Evolutionary conservation across 768 basidiomycete species (phyloP).

Genomic region (Mycena crocata): DNA sequence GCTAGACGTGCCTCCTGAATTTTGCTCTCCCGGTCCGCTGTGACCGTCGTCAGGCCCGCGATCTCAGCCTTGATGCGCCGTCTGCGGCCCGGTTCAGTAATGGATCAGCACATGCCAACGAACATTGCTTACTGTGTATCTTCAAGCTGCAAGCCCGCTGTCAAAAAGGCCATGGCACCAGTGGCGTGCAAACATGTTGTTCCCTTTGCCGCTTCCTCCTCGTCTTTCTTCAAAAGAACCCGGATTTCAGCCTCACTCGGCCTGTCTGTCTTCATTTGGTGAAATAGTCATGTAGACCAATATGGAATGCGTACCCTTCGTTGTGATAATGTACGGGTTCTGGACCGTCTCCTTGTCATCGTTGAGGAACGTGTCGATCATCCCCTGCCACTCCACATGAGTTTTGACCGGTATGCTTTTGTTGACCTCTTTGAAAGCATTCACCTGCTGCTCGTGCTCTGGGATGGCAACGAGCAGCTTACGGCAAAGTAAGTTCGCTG

Average conservation of each 20-base stretch:
- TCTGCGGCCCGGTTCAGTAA: not conserved
- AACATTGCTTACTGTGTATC: constrained; percentile 35
- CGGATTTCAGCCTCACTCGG: constrained; percentile 23
- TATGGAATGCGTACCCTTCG: constrained; percentile 1
- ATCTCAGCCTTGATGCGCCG: not conserved
- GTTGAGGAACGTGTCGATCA: constrained; percentile 24
- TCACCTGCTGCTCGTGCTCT: constrained; percentile 12
- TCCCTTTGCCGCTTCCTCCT: constrained; percentile 30
- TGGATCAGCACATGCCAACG: too few species aligned
- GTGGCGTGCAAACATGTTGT: constrained; percentile 27
- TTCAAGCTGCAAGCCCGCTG: constrained; percentile 33
- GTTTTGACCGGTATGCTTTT: not conserved
- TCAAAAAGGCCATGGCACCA: constrained; percentile 30
- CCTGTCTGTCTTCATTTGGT: not conserved
- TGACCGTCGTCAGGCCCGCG: not conserved
- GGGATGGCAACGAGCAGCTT: constrained; percentile 34
- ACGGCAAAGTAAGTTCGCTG: constrained; percentile 46
- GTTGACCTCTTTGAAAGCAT: not conserved
- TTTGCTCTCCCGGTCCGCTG: constrained; percentile 3
- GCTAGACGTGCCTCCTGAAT: constrained; percentile 5
- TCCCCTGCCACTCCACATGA: not conserved
- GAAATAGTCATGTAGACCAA: too few species aligned
- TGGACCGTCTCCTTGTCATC: not conserved
- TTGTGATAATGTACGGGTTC: constrained; percentile 4
- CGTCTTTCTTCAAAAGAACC: constrained; percentile 23